A percentile compares a stretch with the other conserved stretches of the same genome.
Conservation (phyloP, 257 asterid genomes). For the Forsythia suspensa region DNA sequence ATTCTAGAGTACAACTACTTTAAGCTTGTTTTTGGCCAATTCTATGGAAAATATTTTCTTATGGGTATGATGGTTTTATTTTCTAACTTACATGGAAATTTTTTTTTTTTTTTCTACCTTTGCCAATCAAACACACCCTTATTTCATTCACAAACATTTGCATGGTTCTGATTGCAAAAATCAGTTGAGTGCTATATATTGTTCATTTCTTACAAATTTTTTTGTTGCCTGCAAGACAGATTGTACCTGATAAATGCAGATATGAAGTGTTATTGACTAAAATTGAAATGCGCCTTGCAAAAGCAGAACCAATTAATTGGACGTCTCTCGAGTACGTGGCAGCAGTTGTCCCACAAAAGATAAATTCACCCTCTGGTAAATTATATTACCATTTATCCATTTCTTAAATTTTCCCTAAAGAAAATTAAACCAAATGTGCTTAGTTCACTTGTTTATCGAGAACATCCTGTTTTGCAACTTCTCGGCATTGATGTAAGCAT, state of each 20-base stretch:
- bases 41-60: too few relatives aligned
- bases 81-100: too few relatives aligned
- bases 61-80: too few relatives aligned
- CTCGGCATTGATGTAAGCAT: background rate
- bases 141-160: background rate
- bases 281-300: constrained; percentile 88
- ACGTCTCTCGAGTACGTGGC: constrained; percentile 64
- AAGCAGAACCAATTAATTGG: constrained; percentile 83
- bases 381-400: background rate
- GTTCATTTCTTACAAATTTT: background rate
- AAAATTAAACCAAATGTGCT: background rate
- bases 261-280: constrained; percentile 76
- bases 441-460: background rate
- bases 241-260: constrained; percentile 75
- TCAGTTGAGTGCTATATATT: background rate
- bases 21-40: too few relatives aligned
- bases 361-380: background rate
- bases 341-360: constrained; percentile 1
- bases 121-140: too few relatives aligned
- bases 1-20: too few relatives aligned
- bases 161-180: background rate
- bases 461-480: background rate
- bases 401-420: background rate
- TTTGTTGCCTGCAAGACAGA: constrained; percentile 42
- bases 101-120: too few relatives aligned